Base-by-base conservation (phyloP, 768 basidiomycete species). In the Pulveroboletus sp. region DNA sequence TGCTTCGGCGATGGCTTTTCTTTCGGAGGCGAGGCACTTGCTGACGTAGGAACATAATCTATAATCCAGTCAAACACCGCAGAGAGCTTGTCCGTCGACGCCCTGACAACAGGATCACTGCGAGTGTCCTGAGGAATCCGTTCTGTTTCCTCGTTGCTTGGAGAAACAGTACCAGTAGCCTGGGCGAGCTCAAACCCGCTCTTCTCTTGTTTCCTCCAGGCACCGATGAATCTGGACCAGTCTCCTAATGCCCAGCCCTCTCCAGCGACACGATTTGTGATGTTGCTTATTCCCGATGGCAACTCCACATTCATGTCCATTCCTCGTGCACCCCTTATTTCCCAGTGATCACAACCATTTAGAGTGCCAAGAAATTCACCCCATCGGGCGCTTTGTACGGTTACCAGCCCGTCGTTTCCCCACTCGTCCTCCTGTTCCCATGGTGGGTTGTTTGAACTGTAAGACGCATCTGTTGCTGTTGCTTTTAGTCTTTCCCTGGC, bases 311-410 rank as follows among this genome's bases (percentile, higher is more conserved):
- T 81, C 40, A 80, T 74, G 47, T 85, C 88, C 57, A 85, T 71
- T 4, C 93, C 90, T n/a, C 85, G 70, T 19, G 90, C 85, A 0
- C 95, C 97, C 52, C 97, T 72, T 64, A 97, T 79, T 59, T 95
- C 88, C 97, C 97, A 99, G 61, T 99, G 97, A 72, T 99, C 94
- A 58, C 85, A 87, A 2, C 85, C 87, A 54, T 95, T 88, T 60
- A 98, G 74, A 16, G 81, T 81, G 4, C 97, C 97, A 27, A 99
- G 71, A 65, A 94, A 97, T 62, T 97, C 90, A 16, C 97, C 97
- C 94, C 95, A 98, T 55, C 84, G 83, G 6, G 97, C 92, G 58
- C 87, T 90, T 56, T 89, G 83, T n/a, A 99, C 76, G 14, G 87
- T 87, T 14, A 98, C 94, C 31, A 97, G 75, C 0, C 92, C 93